These are phyloP conservation scores for Saccharomycopsis javanensis DNA, from an alignment of 805 yeast genomes.

Conservation along the genomic window DNA sequence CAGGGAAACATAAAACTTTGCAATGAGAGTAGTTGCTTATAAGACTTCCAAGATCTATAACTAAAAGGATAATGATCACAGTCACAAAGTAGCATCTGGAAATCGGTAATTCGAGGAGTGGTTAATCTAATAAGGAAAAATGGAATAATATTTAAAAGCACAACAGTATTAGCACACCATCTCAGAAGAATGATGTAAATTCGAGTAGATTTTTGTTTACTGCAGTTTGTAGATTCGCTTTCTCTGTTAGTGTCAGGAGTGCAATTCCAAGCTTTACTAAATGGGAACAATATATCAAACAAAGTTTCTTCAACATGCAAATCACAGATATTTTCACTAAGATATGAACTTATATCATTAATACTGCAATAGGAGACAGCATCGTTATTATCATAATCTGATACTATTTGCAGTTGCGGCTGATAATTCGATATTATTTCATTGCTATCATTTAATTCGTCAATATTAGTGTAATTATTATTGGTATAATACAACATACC, in stretches of 20 bases:
- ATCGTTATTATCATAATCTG: background rate
- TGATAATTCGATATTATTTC: too few relatives aligned
- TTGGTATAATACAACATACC: too few relatives aligned
- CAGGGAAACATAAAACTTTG: conserved; percentile 1
- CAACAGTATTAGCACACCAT: background rate
- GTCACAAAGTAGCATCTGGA: background rate
- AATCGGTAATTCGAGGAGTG: conserved; percentile 5
- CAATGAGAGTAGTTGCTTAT: background rate
- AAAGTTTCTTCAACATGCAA: background rate
- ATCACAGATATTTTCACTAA: background rate
- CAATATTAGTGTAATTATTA: too few relatives aligned
- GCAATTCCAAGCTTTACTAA: background rate
- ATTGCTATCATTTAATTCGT: too few relatives aligned
- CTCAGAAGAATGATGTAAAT: background rate
- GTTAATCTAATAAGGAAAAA: conserved; percentile 8
- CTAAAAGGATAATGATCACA: background rate
- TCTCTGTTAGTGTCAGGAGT: background rate
- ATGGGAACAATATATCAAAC: conserved; percentile 6
- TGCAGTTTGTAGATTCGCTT: background rate
- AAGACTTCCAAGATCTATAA: background rate
- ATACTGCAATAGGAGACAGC: background rate
- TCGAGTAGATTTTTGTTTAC: background rate
- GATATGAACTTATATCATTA: background rate
- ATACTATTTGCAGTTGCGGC: too few relatives aligned
- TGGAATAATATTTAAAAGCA: conserved; percentile 8